These are phyloP conservation scores for Austroboletus rostrupii DNA, from an alignment of 1,284 basidiomycete genomes.

Conservation along the genomic window DNA sequence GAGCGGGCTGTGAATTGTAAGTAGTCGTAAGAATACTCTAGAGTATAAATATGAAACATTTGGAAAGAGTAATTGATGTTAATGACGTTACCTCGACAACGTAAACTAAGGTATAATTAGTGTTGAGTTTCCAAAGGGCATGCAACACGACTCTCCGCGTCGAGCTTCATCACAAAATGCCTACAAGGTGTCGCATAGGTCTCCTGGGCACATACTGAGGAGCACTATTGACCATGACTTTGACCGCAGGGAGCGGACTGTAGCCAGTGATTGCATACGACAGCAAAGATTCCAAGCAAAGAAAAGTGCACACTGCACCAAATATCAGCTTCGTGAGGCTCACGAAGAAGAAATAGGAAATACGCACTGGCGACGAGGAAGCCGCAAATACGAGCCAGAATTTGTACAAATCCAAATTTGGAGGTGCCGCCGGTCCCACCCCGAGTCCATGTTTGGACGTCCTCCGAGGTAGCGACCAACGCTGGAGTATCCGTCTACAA, in stretches of 20 bases:
- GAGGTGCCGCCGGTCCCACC: neutral
- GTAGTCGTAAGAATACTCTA: neutral
- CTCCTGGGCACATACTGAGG: neutral
- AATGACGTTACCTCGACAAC: neutral
- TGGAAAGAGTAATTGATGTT: neutral
- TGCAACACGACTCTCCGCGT: no score
- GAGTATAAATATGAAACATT: neutral
- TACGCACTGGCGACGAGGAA: constrained; percentile 16
- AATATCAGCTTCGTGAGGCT: neutral
- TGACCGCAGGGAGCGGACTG: neutral
- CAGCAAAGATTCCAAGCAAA: constrained; percentile 15
- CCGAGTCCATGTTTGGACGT: no score
- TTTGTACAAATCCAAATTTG: constrained; percentile 3
- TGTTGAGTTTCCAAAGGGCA: no score
- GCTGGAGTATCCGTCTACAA: no score
- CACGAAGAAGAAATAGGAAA: constrained; percentile 7
- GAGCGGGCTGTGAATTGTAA: neutral
- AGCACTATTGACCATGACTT: neutral
- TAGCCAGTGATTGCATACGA: constrained; percentile 12
- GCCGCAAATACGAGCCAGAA: constrained; percentile 8
- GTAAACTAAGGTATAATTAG: no score
- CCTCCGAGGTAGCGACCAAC: no score
- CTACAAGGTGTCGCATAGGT: neutral
- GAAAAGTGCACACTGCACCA: constrained; percentile 11
- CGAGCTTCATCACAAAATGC: no score